phyloP scores from a whole-genome alignment of 1,139 yeast species.

The Magnusiomyces clavatus region DNA sequence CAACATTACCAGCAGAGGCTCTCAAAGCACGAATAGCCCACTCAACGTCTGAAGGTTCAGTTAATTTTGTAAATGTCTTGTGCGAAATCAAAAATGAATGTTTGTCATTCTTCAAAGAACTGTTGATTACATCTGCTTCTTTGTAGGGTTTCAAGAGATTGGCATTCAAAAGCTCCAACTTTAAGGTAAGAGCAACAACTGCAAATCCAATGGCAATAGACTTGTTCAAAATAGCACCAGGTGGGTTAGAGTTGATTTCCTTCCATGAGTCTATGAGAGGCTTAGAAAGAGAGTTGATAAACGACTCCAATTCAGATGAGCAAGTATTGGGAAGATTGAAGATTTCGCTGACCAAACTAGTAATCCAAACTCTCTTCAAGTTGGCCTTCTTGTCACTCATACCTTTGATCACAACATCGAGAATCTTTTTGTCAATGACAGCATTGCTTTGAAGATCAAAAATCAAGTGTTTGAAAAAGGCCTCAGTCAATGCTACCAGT shows the following conservation, averaged over 20 bases:
- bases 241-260: slow-evolving; percentile 34
- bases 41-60: slow-evolving; percentile 20
- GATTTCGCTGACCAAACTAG: slow-evolving; percentile 39
- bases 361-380: slow-evolving; percentile 62
- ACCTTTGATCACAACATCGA: slow-evolving; percentile 45
- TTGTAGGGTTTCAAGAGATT: slow-evolving; percentile 2
- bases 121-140: slow-evolving; percentile 8
- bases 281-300: slow-evolving; percentile 24
- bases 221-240: slow-evolving; percentile 29
- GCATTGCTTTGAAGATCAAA: slow-evolving; percentile 16
- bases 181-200: slow-evolving; percentile 23
- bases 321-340: slow-evolving; percentile 15
- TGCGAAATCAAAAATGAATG: slow-evolving; percentile 17
- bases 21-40: slow-evolving; percentile 25
- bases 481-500: slow-evolving; percentile 43
- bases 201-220: slow-evolving; percentile 27
- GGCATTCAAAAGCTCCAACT: slow-evolving; percentile 17
- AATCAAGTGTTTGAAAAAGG: slow-evolving; percentile 42
- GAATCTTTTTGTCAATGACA: slow-evolving; percentile 18
- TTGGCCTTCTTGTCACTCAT: slow-evolving; percentile 56
- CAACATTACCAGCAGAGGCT: slow-evolving; percentile 16
- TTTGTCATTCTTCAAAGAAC: slow-evolving; percentile 17
- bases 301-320: slow-evolving; percentile 6
- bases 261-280: slow-evolving; percentile 26
- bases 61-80: slow-evolving; percentile 20